Conservation (phyloP, 164 flowering plant species). For the Liquidambar formosana region DNA sequence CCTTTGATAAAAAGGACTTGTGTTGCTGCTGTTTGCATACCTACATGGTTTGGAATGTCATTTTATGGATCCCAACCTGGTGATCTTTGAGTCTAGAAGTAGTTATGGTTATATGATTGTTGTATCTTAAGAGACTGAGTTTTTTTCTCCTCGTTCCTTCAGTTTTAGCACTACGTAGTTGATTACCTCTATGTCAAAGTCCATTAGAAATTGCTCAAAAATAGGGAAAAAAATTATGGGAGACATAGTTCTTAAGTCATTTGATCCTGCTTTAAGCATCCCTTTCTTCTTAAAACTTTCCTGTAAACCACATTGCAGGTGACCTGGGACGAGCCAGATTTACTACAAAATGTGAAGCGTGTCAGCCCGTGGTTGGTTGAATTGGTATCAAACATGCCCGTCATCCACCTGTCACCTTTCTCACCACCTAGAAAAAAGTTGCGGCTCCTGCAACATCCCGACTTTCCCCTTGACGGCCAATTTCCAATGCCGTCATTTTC, state of each 20-base stretch:
- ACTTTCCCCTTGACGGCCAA: conserved; percentile 60
- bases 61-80: too few relatives aligned
- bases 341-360: conserved; percentile 87
- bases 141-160: too few relatives aligned
- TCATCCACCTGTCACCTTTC: conserved; percentile 70
- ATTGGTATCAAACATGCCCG: conserved; percentile 76
- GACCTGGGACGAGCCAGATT: conserved; percentile 95
- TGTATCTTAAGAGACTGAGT: not conserved
- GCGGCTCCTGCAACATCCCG: conserved; percentile 62
- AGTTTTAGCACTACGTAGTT: too few relatives aligned
- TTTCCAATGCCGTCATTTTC: conserved; percentile 53
- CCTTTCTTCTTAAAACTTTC: not conserved
- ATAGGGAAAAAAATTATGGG: too few relatives aligned
- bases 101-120: too few relatives aligned
- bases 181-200: not conserved
- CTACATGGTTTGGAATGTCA: too few relatives aligned
- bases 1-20: too few relatives aligned
- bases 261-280: not conserved
- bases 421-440: conserved; percentile 82
- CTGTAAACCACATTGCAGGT: conserved; percentile 49
- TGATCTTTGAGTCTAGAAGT: too few relatives aligned
- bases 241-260: not conserved
- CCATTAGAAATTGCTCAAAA: not conserved
- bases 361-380: conserved; percentile 99
- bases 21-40: too few relatives aligned